Percentiles rank a stretch among this genome's conserved stretches.
Evolutionary conservation across 2,329 filamentous ascomycete species (phyloP).

Genomic region (Metarhizium anisopliae): DNA sequence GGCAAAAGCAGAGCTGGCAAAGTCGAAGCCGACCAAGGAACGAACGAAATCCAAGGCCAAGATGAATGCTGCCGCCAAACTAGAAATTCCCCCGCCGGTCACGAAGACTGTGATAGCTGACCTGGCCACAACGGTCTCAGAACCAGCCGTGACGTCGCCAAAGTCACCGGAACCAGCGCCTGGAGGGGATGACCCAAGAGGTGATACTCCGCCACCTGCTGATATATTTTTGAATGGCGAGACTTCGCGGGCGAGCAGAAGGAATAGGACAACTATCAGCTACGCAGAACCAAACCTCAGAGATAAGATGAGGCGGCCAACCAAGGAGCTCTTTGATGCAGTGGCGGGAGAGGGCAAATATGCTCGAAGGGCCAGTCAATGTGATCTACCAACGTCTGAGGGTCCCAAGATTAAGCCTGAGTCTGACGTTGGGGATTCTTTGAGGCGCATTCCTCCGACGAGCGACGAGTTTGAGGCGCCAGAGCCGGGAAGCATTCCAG

Average conservation of each 20-base stretch:
- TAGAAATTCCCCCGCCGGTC: conserved; percentile 13
- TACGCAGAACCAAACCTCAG: conserved; percentile 76
- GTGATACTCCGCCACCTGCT: conserved; percentile 51
- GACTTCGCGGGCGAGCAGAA: conserved; percentile 54
- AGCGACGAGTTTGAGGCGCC: conserved; percentile 3
- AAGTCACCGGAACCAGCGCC: conserved; percentile 39
- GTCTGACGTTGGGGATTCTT: conserved; percentile 18
- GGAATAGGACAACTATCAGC: conserved; percentile 60
- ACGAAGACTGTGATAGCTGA: conserved; percentile 9
- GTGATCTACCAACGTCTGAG: conserved; percentile 17
- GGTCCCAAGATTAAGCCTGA: conserved; percentile 24
- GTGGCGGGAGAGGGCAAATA: conserved; percentile 56
- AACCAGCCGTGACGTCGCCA: conserved; percentile 34
- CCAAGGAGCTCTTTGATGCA: conserved; percentile 66
- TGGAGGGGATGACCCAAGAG: conserved; percentile 21
- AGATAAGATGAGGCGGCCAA: conserved; percentile 76
- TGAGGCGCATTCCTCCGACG: conserved; percentile 18
- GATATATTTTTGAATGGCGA: conserved; percentile 48
- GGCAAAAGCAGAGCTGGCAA: conserved; percentile 28
- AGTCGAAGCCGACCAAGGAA: conserved; percentile 17
- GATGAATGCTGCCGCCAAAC: conserved; percentile 11
- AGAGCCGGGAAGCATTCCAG: conserved; percentile 16
- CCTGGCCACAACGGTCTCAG: conserved; percentile 22
- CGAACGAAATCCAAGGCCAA: conserved; percentile 19
- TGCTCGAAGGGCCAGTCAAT: conserved; percentile 31